Percentiles rank a stretch among this genome's conserved stretches.
phyloP scores from a whole-genome alignment of 1,284 basidiomycete genomes.

The Cutaneotrichosporon dermatis region DNA sequence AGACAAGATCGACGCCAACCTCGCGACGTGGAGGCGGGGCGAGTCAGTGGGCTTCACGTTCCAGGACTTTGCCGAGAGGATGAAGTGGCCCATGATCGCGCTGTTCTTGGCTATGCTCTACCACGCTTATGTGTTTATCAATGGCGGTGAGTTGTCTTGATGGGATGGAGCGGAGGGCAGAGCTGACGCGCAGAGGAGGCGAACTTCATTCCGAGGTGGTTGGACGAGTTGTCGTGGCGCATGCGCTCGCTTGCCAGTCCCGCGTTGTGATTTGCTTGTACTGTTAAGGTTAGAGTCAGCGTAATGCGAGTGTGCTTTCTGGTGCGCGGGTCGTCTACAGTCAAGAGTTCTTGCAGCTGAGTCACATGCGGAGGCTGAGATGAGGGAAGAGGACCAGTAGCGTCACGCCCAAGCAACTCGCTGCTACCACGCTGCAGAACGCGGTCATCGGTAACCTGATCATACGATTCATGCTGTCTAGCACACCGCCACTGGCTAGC shows the following conservation, averaged over 20 bases:
- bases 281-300: too few relatives aligned
- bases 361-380: too few relatives aligned
- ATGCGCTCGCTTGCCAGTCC: neutral
- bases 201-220: constrained; percentile 33
- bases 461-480: constrained; percentile 13
- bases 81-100: constrained; percentile 34
- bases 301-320: too few relatives aligned
- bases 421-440: too few relatives aligned
- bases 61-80: constrained; percentile 24
- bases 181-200: constrained; percentile 27
- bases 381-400: too few relatives aligned
- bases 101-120: constrained; percentile 36
- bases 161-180: neutral
- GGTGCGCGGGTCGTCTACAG: too few relatives aligned
- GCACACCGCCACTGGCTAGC: constrained; percentile 2
- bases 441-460: neutral
- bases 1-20: constrained; percentile 32
- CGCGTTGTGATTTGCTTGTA: neutral
- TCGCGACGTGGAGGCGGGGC: constrained; percentile 38
- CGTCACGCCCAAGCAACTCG: too few relatives aligned
- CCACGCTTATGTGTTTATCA: constrained; percentile 26
- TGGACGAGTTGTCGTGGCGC: constrained; percentile 28
- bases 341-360: too few relatives aligned
- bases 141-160: constrained; percentile 31
- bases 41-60: constrained; percentile 24